A percentile compares a stretch with the other conserved stretches of the same genome.
Evolutionary conservation across 2,329 filamentous ascomycete genomes (phyloP).

Genomic region (Colletotrichum horii): DNA sequence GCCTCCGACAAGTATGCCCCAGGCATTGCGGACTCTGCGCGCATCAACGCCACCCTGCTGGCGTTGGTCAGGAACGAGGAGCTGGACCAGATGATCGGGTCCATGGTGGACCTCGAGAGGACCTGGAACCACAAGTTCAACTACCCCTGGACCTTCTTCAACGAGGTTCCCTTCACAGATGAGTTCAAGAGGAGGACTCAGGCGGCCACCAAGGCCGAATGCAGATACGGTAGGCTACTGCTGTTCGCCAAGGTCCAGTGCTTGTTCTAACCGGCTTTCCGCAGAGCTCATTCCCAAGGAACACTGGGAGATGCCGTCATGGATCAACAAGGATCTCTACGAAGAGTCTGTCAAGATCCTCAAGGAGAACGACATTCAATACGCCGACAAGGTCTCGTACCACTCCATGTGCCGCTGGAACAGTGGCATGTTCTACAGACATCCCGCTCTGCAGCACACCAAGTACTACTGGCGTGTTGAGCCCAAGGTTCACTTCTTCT

Average conservation of each 20-base stretch:
- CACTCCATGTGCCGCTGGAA: constrained; percentile 99
- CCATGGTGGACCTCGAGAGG: constrained; percentile 89
- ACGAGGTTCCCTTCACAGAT: constrained; percentile 90
- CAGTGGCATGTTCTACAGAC: constrained; percentile 96
- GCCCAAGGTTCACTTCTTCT: constrained; percentile 99
- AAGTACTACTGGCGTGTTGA: constrained; percentile 99
- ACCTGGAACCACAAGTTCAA: constrained; percentile 99
- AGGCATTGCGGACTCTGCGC: constrained; percentile 75
- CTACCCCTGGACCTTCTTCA: constrained; percentile 99
- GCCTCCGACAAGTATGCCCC: constrained; percentile 79
- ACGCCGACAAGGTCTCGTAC: constrained; percentile 87
- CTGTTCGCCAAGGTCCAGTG: background rate
- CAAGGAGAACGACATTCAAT: constrained; percentile 86
- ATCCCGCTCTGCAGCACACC: constrained; percentile 80
- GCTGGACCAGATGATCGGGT: constrained; percentile 79
- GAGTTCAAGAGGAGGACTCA: constrained; percentile 88
- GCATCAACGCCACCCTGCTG: constrained; percentile 92
- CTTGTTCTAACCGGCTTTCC: constrained; percentile 16
- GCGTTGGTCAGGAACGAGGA: constrained; percentile 93
- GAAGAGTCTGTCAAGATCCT: constrained; percentile 83
- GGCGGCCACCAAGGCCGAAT: constrained; percentile 86
- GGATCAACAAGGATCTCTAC: constrained; percentile 91
- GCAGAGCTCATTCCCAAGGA: constrained; percentile 88
- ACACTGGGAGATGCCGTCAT: constrained; percentile 90
- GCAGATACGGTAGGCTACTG: constrained; percentile 72